phyloP scores from a whole-genome alignment of 176 grass and related monocot genomes.

The Rhynchospora tenuis region DNA sequence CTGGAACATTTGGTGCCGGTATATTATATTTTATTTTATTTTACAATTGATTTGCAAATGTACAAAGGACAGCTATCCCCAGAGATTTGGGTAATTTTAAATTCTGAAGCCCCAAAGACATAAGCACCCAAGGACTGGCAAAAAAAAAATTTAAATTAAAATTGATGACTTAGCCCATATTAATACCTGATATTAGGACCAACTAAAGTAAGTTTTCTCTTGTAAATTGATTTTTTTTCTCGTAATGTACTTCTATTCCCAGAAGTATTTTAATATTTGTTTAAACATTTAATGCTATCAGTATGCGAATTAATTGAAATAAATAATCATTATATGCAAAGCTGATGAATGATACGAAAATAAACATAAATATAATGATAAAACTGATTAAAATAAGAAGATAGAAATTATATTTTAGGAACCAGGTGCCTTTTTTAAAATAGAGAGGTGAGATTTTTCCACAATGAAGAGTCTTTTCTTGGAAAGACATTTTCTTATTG shows the following conservation, averaged over 20 bases:
- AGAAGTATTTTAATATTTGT: neutral
- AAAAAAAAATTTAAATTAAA: neutral
- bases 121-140: neutral
- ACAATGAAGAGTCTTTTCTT: neutral
- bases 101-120: neutral
- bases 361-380: neutral
- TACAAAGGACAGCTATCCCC: neutral
- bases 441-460: neutral
- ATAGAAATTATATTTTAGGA: neutral
- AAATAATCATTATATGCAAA: neutral
- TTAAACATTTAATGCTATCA: neutral
- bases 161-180: neutral
- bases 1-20: conserved; percentile 79
- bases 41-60: neutral
- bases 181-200: neutral
- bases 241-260: neutral
- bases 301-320: neutral
- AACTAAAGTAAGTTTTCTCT: neutral
- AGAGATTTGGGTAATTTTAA: neutral
- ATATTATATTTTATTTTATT: neutral
- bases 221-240: neutral
- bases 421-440: neutral
- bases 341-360: neutral
- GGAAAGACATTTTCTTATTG: neutral
- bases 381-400: neutral